A percentile compares a stretch with the other conserved stretches of the same genome.
phyloP scores from a whole-genome alignment of 2,329 filamentous ascomycete species.

The Teratosphaeria nubilosa region DNA sequence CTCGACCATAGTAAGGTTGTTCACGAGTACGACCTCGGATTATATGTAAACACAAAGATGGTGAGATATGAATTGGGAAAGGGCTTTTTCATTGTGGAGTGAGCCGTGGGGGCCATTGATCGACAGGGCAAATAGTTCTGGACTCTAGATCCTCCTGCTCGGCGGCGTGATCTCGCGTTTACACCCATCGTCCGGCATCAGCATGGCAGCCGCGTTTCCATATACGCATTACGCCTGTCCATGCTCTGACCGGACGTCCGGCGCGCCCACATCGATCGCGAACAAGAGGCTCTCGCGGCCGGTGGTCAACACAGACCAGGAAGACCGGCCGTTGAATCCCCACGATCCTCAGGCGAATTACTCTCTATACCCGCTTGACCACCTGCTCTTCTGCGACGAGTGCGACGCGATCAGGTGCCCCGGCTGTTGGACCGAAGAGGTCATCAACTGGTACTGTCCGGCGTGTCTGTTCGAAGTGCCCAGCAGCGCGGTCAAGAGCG shows the following conservation, averaged over 20 bases:
- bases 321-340: constrained; percentile 76
- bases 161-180: not conserved
- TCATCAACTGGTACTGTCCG: constrained; percentile 90
- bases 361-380: constrained; percentile 84
- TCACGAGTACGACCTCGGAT: too few species aligned
- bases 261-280: constrained; percentile 27
- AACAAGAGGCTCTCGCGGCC: constrained; percentile 9
- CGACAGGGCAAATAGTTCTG: not conserved
- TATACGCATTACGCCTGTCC: constrained; percentile 57
- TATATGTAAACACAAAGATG: not conserved
- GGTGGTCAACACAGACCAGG: constrained; percentile 28
- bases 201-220: constrained; percentile 35
- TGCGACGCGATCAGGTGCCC: constrained; percentile 94
- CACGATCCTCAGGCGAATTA: constrained; percentile 76
- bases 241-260: constrained; percentile 43
- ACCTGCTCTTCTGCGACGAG: constrained; percentile 93
- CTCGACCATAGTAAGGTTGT: not conserved
- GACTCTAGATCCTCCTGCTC: not conserved
- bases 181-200: not conserved
- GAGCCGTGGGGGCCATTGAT: not conserved
- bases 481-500: constrained; percentile 80
- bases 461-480: constrained; percentile 94
- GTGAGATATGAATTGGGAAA: not conserved
- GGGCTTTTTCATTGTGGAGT: not conserved
- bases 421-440: constrained; percentile 84